phyloP scores from a whole-genome alignment of 495 filamentous ascomycete species.

The Hypomontagnella monticulosa region DNA sequence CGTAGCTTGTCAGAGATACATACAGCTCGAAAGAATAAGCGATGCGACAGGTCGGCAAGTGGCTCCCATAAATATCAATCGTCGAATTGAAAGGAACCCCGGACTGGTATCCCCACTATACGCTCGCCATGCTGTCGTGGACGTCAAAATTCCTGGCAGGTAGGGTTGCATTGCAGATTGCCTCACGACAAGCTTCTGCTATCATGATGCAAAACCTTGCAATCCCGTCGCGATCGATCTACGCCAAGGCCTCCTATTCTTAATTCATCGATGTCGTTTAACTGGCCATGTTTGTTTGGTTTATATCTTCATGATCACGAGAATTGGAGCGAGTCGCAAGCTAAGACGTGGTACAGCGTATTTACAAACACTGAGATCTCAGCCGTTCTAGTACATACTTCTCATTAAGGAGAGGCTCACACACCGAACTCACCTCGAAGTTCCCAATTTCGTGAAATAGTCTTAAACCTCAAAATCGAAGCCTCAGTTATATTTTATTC shows the following conservation, averaged over 20 bases:
- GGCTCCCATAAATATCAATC: slow-evolving; percentile 6
- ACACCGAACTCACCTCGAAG: too few species aligned
- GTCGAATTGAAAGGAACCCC: slow-evolving; percentile 12
- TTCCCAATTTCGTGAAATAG: too few species aligned
- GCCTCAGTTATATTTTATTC: too few species aligned
- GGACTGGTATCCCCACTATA: slow-evolving; percentile 25
- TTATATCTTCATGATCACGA: background rate
- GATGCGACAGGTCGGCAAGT: slow-evolving; percentile 2
- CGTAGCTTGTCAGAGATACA: background rate
- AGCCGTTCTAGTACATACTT: too few species aligned
- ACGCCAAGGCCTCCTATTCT: slow-evolving; percentile 4
- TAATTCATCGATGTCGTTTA: background rate
- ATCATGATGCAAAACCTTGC: slow-evolving; percentile 28
- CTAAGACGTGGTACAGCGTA: too few species aligned
- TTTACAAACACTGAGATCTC: too few species aligned
- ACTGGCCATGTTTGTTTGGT: background rate
- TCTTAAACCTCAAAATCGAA: too few species aligned
- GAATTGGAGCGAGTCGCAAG: too few species aligned
- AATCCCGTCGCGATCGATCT: slow-evolving; percentile 25
- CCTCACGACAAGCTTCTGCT: slow-evolving; percentile 36
- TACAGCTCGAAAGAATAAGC: slow-evolving; percentile 1
- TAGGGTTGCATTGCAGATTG: slow-evolving; percentile 39
- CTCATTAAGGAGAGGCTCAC: too few species aligned
- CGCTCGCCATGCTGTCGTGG: slow-evolving; percentile 14
- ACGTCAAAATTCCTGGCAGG: slow-evolving; percentile 12